Percentiles rank a stretch among this genome's conserved stretches.
These are phyloP conservation scores for Albatrellus sp. DNA, from an alignment of 1,284 basidiomycete genomes.

Conservation along the genomic window DNA sequence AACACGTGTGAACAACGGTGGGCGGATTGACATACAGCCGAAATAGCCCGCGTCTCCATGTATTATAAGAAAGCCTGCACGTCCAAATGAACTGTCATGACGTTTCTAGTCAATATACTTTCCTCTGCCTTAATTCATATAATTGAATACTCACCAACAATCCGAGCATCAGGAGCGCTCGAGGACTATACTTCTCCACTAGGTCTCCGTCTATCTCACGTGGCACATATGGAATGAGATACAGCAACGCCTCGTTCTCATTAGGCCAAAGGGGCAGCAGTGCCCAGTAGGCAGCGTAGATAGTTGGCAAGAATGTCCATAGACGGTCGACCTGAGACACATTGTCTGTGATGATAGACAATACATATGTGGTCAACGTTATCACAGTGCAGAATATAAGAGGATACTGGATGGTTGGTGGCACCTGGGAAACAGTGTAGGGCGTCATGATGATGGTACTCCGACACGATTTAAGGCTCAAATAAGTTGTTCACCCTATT, in stretches of 20 bases:
- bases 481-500: too few relatives aligned
- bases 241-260: conserved; percentile 22
- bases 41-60: conserved; percentile 78
- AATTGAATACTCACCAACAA: conserved; percentile 35
- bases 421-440: conserved; percentile 7
- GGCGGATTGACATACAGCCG: conserved; percentile 34
- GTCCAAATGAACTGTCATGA: conserved; percentile 11
- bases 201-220: conserved; percentile 30
- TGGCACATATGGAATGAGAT: conserved; percentile 45
- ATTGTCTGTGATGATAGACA: conserved; percentile 62
- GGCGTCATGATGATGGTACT: too few relatives aligned
- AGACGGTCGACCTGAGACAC: conserved; percentile 73
- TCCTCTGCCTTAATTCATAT: neutral
- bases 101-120: neutral
- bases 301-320: conserved; percentile 58
- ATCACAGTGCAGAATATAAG: conserved; percentile 43
- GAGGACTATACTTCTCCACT: conserved; percentile 41
- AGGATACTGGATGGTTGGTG: conserved; percentile 42
- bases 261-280: conserved; percentile 54
- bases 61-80: conserved; percentile 69
- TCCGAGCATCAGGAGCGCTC: conserved; percentile 59
- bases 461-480: too few relatives aligned
- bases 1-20: conserved; percentile 4
- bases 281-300: conserved; percentile 70
- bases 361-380: conserved; percentile 36